Evolutionary conservation across 495 filamentous ascomycete genomes (phyloP), one percentile per base, ranked within the genome.

Genomic region (Hamigera avellanea): DNA sequence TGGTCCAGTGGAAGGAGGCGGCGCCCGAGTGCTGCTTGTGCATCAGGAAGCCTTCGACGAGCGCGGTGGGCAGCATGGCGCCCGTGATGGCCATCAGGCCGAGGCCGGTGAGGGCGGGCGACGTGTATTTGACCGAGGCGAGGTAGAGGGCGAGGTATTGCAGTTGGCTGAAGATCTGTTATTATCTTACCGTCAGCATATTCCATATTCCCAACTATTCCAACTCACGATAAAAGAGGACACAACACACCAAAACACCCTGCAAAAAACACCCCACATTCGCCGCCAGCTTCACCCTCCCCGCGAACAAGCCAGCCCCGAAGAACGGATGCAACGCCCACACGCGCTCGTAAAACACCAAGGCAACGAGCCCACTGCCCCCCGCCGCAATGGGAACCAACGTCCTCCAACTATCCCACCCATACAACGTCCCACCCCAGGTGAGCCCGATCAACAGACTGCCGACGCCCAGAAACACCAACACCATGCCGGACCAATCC

Each of bases 131-230:
- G 18, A 80, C 67, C 7, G 73, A 67, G 35, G 75, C 58, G 46
- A 78, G 78, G 52, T 78, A 86, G 15, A 86, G 61, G 0, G 79
- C 67, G 19, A 79, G 54, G 35, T 72, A 79, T 44, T 83, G 80
- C 0, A 87, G 44, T 0, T 66, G 61, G 30, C 46, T 40, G 28
- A 63, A 63, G 12, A 71, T 50, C 41, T 69, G 46, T 9, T 45
- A 3, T n/a, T 19, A 34, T 38, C 50, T 41, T 19, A 18, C 15
- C 21, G 26, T 28, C 9, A 26, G 30, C n/a, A n/a, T 23, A 4
- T 23, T 31, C 32, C 13, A 27, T 7, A 19, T n/a, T 13, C 12
- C 28, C 4, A 30, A 15, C 28, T 4, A 27, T n/a, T n/a, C n/a
- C n/a, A n/a, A n/a, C n/a, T n/a, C 17, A 8, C 3, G 2, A 31